Percentiles rank a stretch among this genome's conserved stretches.
phyloP scores from a whole-genome alignment of 2,329 filamentous ascomycete genomes.

The Aspergillus neotritici region DNA sequence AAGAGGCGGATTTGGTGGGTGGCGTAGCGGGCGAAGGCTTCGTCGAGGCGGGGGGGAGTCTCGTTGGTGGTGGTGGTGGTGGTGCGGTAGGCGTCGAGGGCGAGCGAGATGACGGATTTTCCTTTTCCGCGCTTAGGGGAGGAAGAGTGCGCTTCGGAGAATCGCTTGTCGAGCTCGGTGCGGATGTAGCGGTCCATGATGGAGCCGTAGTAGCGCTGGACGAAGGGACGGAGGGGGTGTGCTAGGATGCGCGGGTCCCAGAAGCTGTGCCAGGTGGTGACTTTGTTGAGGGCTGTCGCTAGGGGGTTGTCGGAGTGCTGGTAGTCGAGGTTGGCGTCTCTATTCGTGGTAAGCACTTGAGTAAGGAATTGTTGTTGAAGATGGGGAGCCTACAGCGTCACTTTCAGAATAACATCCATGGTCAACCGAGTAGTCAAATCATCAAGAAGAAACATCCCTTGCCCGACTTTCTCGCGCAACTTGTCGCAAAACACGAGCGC shows the following conservation, averaged over 20 bases:
- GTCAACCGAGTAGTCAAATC: slow-evolving; percentile 2
- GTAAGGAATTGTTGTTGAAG: no score
- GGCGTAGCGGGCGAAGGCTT: slow-evolving; percentile 1
- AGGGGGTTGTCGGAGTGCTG: slow-evolving; percentile 2
- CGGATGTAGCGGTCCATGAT: slow-evolving; percentile 4
- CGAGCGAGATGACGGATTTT: slow-evolving; percentile 5
- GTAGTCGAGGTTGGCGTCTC: slow-evolving; percentile 3
- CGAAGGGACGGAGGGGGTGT: not conserved
- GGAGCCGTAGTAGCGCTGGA: slow-evolving; percentile 3
- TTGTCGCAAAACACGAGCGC: slow-evolving; percentile 3
- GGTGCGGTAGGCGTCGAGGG: slow-evolving; percentile 1
- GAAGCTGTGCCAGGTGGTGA: slow-evolving; percentile 1
- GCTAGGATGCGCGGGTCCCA: slow-evolving; percentile 1
- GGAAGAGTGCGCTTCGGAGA: not conserved
- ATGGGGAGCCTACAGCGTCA: slow-evolving; percentile 1
- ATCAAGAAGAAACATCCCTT: slow-evolving; percentile 3
- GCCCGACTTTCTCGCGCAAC: not conserved
- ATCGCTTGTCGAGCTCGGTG: slow-evolving; percentile 5
- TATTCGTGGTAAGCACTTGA: not conserved
- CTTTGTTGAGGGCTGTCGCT: not conserved
- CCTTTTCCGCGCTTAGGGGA: not conserved
- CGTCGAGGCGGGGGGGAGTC: not conserved
- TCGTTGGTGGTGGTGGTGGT: not conserved
- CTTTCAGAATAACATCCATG: slow-evolving; percentile 4
- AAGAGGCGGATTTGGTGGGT: slow-evolving; percentile 5